Evolutionary conservation across 129 eudicot genomes (phyloP).

Genomic region (Tagetes erecta): DNA sequence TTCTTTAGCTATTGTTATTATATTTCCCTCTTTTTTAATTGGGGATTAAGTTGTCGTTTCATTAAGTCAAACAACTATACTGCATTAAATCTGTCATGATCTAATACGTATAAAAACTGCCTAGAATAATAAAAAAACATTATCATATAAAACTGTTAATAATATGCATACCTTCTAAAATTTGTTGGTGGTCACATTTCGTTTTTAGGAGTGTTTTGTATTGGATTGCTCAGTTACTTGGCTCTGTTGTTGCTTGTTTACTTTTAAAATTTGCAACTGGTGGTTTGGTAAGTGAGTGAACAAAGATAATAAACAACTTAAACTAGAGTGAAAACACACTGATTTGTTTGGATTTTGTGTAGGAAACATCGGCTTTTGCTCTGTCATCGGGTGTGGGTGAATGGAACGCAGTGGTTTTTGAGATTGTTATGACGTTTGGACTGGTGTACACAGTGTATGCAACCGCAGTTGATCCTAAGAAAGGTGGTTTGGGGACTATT

Average conservation of each 20-base stretch:
- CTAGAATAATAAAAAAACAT: too few relatives aligned
- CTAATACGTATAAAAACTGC: too few relatives aligned
- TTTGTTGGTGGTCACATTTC: slow-evolving; percentile 66
- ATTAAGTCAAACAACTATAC: too few relatives aligned
- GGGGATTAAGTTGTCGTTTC: too few relatives aligned
- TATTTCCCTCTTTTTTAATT: too few relatives aligned
- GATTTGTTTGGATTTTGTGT: slow-evolving; percentile 19
- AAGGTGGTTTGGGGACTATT: slow-evolving; percentile 46
- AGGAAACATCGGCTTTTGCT: slow-evolving; percentile 58
- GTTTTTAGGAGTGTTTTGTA: slow-evolving; percentile 47
- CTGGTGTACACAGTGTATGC: slow-evolving; percentile 57
- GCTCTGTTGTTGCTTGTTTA: slow-evolving; percentile 57
- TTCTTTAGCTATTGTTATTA: too few relatives aligned
- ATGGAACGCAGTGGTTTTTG: slow-evolving; percentile 54
- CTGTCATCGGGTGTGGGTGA: slow-evolving; percentile 50
- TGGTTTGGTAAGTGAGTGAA: slow-evolving; percentile 48
- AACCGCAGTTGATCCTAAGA: slow-evolving; percentile 55
- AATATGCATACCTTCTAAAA: not conserved
- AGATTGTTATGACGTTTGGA: slow-evolving; percentile 65
- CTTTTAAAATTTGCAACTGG: slow-evolving; percentile 47
- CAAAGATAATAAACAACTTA: not conserved
- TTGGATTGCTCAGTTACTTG: slow-evolving; percentile 64
- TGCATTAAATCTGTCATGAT: too few relatives aligned
- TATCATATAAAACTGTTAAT: too few relatives aligned
- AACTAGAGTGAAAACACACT: not conserved